A percentile compares a stretch with the other conserved stretches of the same genome.
Evolutionary conservation across 2,329 filamentous ascomycete genomes (phyloP).

Genomic region (Westerdykella ornata): DNA sequence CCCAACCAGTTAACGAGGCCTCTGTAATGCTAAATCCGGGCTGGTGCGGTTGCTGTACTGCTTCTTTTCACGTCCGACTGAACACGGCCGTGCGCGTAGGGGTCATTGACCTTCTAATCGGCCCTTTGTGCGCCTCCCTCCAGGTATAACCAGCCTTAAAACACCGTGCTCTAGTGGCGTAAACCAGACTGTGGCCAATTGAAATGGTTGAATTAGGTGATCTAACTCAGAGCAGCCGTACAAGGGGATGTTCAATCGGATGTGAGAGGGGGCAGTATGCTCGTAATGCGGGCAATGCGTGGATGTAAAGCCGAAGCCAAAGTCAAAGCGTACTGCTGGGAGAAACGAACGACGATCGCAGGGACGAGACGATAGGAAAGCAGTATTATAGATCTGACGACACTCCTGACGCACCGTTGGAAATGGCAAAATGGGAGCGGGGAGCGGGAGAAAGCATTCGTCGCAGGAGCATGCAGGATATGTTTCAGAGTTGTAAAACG

Average conservation of each 20-base stretch:
- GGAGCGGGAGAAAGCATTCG: neutral
- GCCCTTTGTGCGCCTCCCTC: too few species aligned
- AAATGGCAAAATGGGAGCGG: neutral
- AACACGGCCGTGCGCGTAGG: too few species aligned
- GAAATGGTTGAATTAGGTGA: too few species aligned
- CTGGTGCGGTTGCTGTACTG: slow-evolving; percentile 5
- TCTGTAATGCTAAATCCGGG: too few species aligned
- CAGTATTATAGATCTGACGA: slow-evolving; percentile 3
- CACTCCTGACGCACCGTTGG: neutral
- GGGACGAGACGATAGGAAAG: slow-evolving; percentile 3
- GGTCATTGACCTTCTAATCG: too few species aligned
- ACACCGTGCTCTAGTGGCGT: too few species aligned
- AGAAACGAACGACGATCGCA: slow-evolving; percentile 7
- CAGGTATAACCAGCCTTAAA: too few species aligned
- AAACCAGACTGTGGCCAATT: too few species aligned
- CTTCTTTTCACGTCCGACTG: too few species aligned
- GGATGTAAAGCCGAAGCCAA: slow-evolving; percentile 7
- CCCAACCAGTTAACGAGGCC: too few species aligned
- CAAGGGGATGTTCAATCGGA: too few species aligned
- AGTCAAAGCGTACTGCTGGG: neutral
- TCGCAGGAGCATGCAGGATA: slow-evolving; percentile 3
- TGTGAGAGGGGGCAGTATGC: slow-evolving; percentile 1
- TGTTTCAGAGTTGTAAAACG: slow-evolving; percentile 5
- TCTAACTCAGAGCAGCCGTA: too few species aligned
- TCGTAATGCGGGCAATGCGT: slow-evolving; percentile 1